Percentiles rank a stretch among this genome's conserved stretches.
Conservation (phyloP, 352 stramenopile genomes). For the Pythium aristosporum region DNA sequence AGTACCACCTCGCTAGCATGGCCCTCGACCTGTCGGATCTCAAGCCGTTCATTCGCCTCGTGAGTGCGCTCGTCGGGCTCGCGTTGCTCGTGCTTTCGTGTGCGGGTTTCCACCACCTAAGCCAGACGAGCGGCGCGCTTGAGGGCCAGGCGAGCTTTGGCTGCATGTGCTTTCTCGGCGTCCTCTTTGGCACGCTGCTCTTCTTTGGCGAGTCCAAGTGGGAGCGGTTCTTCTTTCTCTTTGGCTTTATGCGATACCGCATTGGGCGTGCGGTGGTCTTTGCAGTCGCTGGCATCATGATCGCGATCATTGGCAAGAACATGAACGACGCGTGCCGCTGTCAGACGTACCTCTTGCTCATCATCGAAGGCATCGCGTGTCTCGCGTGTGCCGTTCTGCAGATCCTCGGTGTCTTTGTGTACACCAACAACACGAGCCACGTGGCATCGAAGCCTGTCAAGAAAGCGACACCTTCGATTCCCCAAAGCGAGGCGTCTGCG, state of each 20-base stretch:
- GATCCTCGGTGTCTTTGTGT: constrained; percentile 42
- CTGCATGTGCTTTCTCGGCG: constrained; percentile 72
- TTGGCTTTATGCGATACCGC: constrained; percentile 78
- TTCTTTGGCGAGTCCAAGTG: constrained; percentile 58
- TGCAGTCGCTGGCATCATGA: constrained; percentile 59
- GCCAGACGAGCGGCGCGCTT: constrained; percentile 30
- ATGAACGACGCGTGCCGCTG: constrained; percentile 53
- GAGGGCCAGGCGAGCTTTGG: constrained; percentile 60
- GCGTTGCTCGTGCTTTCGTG: constrained; percentile 48
- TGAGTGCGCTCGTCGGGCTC: constrained; percentile 33
- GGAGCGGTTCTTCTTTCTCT: constrained; percentile 78
- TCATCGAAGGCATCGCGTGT: constrained; percentile 55
- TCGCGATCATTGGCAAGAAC: constrained; percentile 54
- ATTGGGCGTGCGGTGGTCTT: constrained; percentile 60
- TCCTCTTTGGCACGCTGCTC: constrained; percentile 60
- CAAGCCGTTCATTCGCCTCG: constrained; percentile 41
- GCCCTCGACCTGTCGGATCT: constrained; percentile 11
- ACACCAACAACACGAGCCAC: constrained; percentile 48
- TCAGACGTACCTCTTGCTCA: constrained; percentile 45
- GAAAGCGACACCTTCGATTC: neutral
- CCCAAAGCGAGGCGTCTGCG: neutral
- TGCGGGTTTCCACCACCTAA: constrained; percentile 49
- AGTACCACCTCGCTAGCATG: neutral
- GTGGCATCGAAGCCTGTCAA: neutral
- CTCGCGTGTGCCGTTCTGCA: constrained; percentile 46